These are phyloP conservation scores for Astraeus odoratus DNA, from an alignment of 768 basidiomycete genomes.

Conservation along the genomic window DNA sequence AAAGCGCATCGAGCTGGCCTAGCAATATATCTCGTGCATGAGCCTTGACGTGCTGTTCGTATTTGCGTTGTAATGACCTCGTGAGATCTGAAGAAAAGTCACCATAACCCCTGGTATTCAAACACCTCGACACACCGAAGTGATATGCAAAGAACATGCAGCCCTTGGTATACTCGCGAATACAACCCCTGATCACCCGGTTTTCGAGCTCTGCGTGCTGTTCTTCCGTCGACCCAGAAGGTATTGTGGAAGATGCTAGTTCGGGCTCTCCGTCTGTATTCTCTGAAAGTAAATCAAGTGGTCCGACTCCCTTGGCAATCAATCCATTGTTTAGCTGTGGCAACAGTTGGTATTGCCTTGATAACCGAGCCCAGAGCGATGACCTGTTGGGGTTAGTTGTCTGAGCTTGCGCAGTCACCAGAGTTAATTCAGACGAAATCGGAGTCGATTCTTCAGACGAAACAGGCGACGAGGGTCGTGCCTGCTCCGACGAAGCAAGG, in stretches of 20 bases:
- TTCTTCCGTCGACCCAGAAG: slow-evolving; percentile 58
- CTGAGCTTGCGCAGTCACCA: slow-evolving; percentile 50
- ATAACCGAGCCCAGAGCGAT: slow-evolving; percentile 68
- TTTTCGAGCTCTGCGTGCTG: slow-evolving; percentile 70
- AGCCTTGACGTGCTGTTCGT: slow-evolving; percentile 52
- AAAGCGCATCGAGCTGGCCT: slow-evolving; percentile 47
- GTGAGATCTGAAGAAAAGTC: slow-evolving; percentile 54
- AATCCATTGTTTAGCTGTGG: slow-evolving; percentile 6
- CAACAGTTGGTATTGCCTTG: slow-evolving; percentile 40
- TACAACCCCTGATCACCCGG: slow-evolving; percentile 74
- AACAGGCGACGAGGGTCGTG: slow-evolving; percentile 12
- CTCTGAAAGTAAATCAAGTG: slow-evolving; percentile 36
- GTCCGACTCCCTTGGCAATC: slow-evolving; percentile 14
- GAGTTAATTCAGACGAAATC: slow-evolving; percentile 37
- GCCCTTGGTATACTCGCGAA: slow-evolving; percentile 72
- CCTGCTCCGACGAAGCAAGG: slow-evolving; percentile 19
- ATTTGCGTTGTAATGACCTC: slow-evolving; percentile 76
- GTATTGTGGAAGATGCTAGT: slow-evolving; percentile 47
- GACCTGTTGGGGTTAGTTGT: slow-evolving; percentile 56
- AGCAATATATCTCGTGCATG: slow-evolving; percentile 55
- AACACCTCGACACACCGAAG: slow-evolving; percentile 50
- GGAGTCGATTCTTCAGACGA: slow-evolving; percentile 51
- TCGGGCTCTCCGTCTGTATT: slow-evolving; percentile 41
- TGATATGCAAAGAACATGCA: slow-evolving; percentile 88
- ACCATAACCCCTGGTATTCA: background rate